Base-by-base conservation (phyloP, 768 basidiomycete genomes). In the Pleurotus eryngii region DNA sequence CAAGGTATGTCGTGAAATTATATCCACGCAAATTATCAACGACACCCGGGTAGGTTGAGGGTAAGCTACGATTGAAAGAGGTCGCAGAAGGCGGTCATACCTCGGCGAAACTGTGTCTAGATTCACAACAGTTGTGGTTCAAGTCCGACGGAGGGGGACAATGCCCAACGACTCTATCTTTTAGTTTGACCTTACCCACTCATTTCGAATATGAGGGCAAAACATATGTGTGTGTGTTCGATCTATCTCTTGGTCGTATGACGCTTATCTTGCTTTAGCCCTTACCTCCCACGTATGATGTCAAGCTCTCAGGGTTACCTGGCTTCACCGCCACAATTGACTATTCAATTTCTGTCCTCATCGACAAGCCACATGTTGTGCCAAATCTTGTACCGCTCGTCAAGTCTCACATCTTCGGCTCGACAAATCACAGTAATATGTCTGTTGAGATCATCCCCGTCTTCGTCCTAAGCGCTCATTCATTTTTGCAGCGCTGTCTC, bases 211-310 rank as follows among this genome's bases (percentile, higher is more conserved):
- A 82, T 51, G 80, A 83, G 26, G 79, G 75, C 20, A 77, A 75
- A 49, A 80, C 73, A 5, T 89, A 86, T 73, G 89, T 90, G 60
- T 63, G 83, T 75, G 49, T 47, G 60, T 14, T 49, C 26, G 38
- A 24, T 30, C 24, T 30, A 35, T 35, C 46, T 35, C 22, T 30
- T 46, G 22, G 56, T 4, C 38, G 58, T 20, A 20, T 22, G 15
- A 3, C 14, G 17, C 26, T 64, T 27, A 58, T 38, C 60, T 24
- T 49, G 42, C 27, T 4, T 58, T 35, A 90, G 89, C 76, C 82
- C 45, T 74, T 92, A 20, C 89, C 89, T 18, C 90, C 89, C 0
- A 87, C 82, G 11, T 86, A 83, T 59, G 75, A 83, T 57, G 82
- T 86, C 14, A 86, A 85, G 60, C 72, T 91, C 15, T 79, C 81